Evolutionary conservation across 2,329 filamentous ascomycete genomes (phyloP).

Genomic region (Pseudocercospora macadamiae): DNA sequence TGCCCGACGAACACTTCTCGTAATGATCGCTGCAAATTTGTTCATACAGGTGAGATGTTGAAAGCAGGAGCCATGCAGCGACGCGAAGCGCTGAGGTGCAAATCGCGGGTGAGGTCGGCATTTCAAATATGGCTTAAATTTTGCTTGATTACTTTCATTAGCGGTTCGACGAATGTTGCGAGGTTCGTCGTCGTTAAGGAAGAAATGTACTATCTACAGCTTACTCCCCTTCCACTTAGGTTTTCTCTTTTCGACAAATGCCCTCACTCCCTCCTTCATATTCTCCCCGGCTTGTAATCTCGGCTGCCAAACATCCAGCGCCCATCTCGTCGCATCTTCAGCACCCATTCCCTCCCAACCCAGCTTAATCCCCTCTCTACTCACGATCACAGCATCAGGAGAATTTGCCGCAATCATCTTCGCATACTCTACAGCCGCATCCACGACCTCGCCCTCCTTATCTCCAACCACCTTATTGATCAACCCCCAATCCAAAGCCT

Average conservation of each 20-base stretch:
- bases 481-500: slow-evolving; percentile 68
- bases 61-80: too few species aligned
- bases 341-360: slow-evolving; percentile 73
- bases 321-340: slow-evolving; percentile 61
- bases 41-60: too few species aligned
- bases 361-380: slow-evolving; percentile 68
- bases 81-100: too few species aligned
- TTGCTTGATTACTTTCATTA: too few species aligned
- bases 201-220: slow-evolving; percentile 11
- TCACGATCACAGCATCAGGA: slow-evolving; percentile 77
- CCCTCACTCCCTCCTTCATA: slow-evolving; percentile 71
- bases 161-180: too few species aligned
- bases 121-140: too few species aligned
- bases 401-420: slow-evolving; percentile 61
- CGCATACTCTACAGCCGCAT: slow-evolving; percentile 65
- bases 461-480: slow-evolving; percentile 65
- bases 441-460: slow-evolving; percentile 50
- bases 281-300: slow-evolving; percentile 69
- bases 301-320: slow-evolving; percentile 62
- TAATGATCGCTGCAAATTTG: too few species aligned
- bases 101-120: too few species aligned
- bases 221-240: slow-evolving; percentile 29
- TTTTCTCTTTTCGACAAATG: slow-evolving; percentile 68
- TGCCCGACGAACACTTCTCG: too few species aligned
- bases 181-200: neutral